Evolutionary conservation across 1,284 basidiomycete genomes (phyloP).

Genomic region (Rhodotorula sp.): DNA sequence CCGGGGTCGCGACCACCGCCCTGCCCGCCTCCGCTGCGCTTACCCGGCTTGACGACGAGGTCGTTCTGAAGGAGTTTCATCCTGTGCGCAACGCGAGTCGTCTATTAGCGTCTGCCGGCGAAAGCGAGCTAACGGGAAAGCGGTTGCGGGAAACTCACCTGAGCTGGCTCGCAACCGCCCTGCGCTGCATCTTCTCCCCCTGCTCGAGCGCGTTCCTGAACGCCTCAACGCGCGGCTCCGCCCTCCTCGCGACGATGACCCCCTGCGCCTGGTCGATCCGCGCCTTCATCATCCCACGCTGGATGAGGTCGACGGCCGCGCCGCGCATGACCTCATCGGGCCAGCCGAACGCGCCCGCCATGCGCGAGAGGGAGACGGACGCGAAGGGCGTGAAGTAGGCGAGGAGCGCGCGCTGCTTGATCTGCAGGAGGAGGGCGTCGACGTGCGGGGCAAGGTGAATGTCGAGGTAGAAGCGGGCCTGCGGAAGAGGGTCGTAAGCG

Average conservation of each 20-base stretch:
- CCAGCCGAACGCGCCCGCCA: slow-evolving; percentile 82
- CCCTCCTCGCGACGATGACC: slow-evolving; percentile 52
- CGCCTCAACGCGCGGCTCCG: slow-evolving; percentile 28
- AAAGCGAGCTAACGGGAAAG: not conserved
- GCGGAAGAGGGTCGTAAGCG: not conserved
- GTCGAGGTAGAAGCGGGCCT: slow-evolving; percentile 75
- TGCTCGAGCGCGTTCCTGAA: slow-evolving; percentile 72
- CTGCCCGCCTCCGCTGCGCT: not conserved
- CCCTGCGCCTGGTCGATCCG: slow-evolving; percentile 79
- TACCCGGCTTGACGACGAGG: slow-evolving; percentile 35
- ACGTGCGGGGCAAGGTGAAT: slow-evolving; percentile 71
- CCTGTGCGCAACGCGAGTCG: not conserved
- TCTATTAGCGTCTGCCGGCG: not conserved
- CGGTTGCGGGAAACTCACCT: slow-evolving; percentile 65
- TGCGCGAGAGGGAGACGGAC: slow-evolving; percentile 72
- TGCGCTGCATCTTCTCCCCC: slow-evolving; percentile 66
- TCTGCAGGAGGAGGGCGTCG: slow-evolving; percentile 60
- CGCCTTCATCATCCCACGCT: slow-evolving; percentile 70
- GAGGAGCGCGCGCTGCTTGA: slow-evolving; percentile 72
- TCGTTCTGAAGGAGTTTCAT: slow-evolving; percentile 35
- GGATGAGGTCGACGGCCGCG: slow-evolving; percentile 71
- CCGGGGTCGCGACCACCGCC: not conserved
- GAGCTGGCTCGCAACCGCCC: slow-evolving; percentile 71
- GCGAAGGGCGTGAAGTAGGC: slow-evolving; percentile 83
- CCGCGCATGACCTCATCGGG: slow-evolving; percentile 66